phyloP scores from a whole-genome alignment of 306 rosid species.

The Vachellia pachyceras region DNA sequence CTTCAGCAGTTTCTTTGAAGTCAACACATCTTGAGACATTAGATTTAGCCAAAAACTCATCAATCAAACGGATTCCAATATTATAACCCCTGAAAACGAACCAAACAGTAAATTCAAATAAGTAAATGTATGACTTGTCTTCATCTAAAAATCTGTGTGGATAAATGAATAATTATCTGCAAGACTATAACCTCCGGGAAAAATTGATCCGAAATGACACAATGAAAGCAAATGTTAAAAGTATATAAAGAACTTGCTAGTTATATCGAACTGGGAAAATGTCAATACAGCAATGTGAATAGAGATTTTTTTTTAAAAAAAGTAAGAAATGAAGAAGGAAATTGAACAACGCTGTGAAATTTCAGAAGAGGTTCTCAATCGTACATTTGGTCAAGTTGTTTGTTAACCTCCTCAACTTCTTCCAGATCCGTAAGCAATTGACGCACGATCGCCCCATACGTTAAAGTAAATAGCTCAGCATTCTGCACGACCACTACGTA shows the following conservation, averaged over 20 bases:
- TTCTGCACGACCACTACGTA: constrained; percentile 52
- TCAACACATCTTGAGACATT: constrained; percentile 92
- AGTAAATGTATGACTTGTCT: background rate
- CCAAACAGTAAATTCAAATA: constrained; percentile 5
- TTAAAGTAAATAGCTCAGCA: constrained; percentile 92
- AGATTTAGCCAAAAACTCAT: constrained; percentile 98
- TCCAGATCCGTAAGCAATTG: constrained; percentile 98
- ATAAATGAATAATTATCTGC: background rate
- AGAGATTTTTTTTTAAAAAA: background rate
- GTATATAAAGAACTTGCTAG: background rate
- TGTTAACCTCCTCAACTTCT: constrained; percentile 98
- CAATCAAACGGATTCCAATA: constrained; percentile 89
- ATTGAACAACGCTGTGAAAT: background rate
- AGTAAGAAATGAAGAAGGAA: background rate
- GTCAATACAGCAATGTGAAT: background rate
- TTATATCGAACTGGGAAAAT: background rate
- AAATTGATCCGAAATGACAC: background rate
- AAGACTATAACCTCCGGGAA: background rate
- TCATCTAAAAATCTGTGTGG: background rate
- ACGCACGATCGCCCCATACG: constrained; percentile 99
- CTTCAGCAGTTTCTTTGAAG: constrained; percentile 95
- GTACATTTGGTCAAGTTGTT: constrained; percentile 96
- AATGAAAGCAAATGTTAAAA: background rate
- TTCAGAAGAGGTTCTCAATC: background rate
- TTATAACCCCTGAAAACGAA: constrained; percentile 84